Evolutionary conservation across 2,329 filamentous ascomycete genomes (phyloP), one percentile per base, ranked within the genome.

Genomic region (Diaporthe ampelina): DNA sequence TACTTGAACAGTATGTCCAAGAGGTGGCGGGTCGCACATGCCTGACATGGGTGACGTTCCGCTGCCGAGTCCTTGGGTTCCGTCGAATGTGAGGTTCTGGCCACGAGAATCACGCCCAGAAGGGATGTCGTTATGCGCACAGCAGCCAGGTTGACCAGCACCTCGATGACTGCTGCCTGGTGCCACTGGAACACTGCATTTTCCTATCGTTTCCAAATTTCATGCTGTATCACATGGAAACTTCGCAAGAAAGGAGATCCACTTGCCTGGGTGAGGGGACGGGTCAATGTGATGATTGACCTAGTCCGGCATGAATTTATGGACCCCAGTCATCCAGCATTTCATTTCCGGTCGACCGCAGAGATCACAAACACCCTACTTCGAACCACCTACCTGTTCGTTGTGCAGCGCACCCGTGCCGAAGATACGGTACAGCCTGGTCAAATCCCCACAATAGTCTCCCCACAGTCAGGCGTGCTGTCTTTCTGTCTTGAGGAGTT

Each of bases 301-400:
- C 40, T 63, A 32, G 32, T 40, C 35, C 70, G 58, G 57, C 70
- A 48, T 63, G 45, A 59, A 72, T 26, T 72, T 63, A 72, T 61
- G 32, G 57, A 32, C 43, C 29, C 69, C 45, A 15, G 70, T 45
- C 57, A 56, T 63, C 57, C 70, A 72, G 32, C 5, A 35, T 13
- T 29, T 43, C 43, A 21, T 61, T 43, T 43, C 40, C n/a, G 32
- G 48, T 52, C 45, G 61, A 67, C 63, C 32, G 63, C 48, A 59
- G 26, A 40, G 29, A 24, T 48, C 32, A 63, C n/a, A 35, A 50
- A 24, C 17, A 43, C n/a, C 57, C 50, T 59, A 50, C 21, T 29
- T 29, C 56, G 21, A 24, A 29, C 26, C 48, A 17, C 32, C 43
- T 45, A 50, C 24, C 43, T 29, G 37, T 45, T 21, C 26, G 26